phyloP scores from a whole-genome alignment of 148 eudicot genomes.

The Fagopyrum esculentum region DNA sequence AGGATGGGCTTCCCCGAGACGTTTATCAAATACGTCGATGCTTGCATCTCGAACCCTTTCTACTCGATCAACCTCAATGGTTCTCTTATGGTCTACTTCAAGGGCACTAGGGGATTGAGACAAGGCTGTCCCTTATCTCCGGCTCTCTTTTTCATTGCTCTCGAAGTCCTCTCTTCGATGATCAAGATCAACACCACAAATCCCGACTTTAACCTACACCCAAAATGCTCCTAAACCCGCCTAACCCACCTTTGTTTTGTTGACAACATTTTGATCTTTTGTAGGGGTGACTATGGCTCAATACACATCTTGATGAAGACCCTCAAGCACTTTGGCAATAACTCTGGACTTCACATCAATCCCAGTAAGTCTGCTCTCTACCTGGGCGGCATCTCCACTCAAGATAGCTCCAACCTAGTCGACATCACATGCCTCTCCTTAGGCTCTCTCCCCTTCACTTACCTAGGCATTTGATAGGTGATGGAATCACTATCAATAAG shows the following conservation, averaged over 20 bases:
- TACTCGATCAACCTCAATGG: neutral
- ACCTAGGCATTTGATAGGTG: too few species aligned
- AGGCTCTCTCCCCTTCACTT: too few species aligned
- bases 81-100: neutral
- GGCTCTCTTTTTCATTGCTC: neutral
- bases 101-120: neutral
- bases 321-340: neutral
- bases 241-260: neutral
- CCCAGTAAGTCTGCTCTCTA: too few species aligned
- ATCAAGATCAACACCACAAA: neutral
- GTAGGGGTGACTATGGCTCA: neutral
- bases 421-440: too few species aligned
- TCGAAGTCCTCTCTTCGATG: neutral
- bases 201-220: neutral
- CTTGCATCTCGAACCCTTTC: too few species aligned
- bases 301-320: neutral
- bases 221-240: neutral
- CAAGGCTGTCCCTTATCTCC: conserved; percentile 10
- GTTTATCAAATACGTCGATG: too few species aligned
- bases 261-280: conserved; percentile 2
- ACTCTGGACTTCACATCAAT: neutral
- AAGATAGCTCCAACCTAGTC: too few species aligned
- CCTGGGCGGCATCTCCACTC: too few species aligned
- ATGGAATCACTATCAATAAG: too few species aligned
- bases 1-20: too few species aligned